Base-by-base conservation (phyloP, 2,329 filamentous ascomycete species). In the Cordyceps pruinosa region DNA sequence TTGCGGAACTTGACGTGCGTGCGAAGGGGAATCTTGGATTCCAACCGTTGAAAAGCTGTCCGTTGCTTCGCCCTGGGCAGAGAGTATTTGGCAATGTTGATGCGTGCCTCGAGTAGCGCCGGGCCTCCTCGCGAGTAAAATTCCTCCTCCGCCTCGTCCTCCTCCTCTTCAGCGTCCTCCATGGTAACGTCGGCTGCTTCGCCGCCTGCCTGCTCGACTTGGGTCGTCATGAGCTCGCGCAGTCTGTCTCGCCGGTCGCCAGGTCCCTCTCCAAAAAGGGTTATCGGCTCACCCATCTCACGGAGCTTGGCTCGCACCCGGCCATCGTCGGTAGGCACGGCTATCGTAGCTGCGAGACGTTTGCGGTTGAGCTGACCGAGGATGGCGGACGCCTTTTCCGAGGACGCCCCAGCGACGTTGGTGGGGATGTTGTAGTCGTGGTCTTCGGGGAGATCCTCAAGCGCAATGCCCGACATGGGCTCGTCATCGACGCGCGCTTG, bases 1-100 rank as follows among this genome's bases (percentile, higher is more conserved):
- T 96, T 96, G 58, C 94, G 85, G 69, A 96, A 91, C 66, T 93
- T 94, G 69, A 97, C 88, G 67, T 99, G 94, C 5, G 89, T 94
- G 61, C 91, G 84, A 53, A 97, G 76, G 1, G 90, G 86, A 63
- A 97, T 96, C 1, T 81, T 85, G 23, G 90, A 84, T 70, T 97
- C 94, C 58, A 82, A 77, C 66, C 87, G 89, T 69, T 96, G 90
- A 63, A 87, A 87, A 21, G 83, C 84, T 4, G 94, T 76, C 62
- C 93, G 83, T 63, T 82, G 82, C 69, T 89, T 90, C 51, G 94
- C 89, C 57, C 90, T 80, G 2, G 91, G 90, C 49, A 99, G 74
- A 6, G 91, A 96, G 71, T 87, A 97, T 46, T 81, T 79, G 7
- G 92, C 90, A 60, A 99, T 91, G 26, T 87, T 81, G 65, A 85